phyloP scores from a whole-genome alignment of 2,329 filamentous ascomycete species.

The Colletotrichum musae region DNA sequence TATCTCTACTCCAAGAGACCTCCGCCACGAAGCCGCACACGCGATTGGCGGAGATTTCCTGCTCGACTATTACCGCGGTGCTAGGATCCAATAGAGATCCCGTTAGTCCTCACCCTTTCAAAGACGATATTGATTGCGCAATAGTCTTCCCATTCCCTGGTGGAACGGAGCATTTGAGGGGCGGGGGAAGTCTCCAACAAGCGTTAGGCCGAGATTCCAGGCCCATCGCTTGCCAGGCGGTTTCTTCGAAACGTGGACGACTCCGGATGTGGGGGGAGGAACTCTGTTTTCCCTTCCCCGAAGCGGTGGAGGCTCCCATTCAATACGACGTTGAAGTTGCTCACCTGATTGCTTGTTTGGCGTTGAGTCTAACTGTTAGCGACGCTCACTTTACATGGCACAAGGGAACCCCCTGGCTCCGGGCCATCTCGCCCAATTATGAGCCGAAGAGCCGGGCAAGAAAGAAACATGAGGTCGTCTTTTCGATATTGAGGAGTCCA shows the following conservation, averaged over 20 bases:
- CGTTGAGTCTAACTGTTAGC: constrained; percentile 1
- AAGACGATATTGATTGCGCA: background rate
- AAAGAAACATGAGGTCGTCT: constrained; percentile 1
- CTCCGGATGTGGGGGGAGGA: constrained; percentile 5
- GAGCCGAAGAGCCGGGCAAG: constrained; percentile 10
- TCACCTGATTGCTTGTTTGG: constrained; percentile 20
- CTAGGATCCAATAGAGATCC: background rate
- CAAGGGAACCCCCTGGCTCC: constrained; percentile 1
- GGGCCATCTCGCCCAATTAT: constrained; percentile 25
- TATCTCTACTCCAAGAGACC: background rate
- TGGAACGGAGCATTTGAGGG: background rate
- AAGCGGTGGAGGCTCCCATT: background rate
- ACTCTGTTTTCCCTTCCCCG: background rate
- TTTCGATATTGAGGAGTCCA: constrained; percentile 19
- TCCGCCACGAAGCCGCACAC: background rate
- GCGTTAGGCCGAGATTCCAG: constrained; percentile 12
- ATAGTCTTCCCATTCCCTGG: constrained; percentile 4
- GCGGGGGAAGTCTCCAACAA: background rate
- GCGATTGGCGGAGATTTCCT: constrained; percentile 35
- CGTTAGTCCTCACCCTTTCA: background rate
- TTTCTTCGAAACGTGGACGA: constrained; percentile 20
- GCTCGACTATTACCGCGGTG: background rate
- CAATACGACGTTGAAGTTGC: constrained; percentile 13
- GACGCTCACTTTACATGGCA: constrained; percentile 28
- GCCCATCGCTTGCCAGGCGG: background rate